Conservation (phyloP, 2,329 filamentous ascomycete genomes). For the Zymoseptoria tritici region DNA sequence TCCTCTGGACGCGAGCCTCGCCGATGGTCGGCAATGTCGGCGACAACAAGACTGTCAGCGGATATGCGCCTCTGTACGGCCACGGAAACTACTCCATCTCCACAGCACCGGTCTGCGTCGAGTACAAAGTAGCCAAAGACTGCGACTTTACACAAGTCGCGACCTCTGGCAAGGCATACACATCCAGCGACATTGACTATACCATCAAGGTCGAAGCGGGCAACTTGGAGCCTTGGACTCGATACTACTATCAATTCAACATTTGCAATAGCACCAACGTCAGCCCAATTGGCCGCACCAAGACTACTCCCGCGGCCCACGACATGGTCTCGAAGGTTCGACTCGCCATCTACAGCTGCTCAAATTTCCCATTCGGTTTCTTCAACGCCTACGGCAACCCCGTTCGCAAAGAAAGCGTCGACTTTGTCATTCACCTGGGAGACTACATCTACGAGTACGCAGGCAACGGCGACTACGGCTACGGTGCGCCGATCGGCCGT, state of each 20-base stretch:
- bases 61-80: constrained; percentile 48
- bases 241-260: constrained; percentile 64
- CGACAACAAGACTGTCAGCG: constrained; percentile 46
- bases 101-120: constrained; percentile 58
- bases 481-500: constrained; percentile 46
- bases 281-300: constrained; percentile 60
- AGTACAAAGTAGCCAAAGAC: constrained; percentile 53
- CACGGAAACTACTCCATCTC: constrained; percentile 49
- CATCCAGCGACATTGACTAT: constrained; percentile 67
- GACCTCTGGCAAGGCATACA: constrained; percentile 55
- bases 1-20: constrained; percentile 36
- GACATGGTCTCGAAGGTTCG: constrained; percentile 52
- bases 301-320: constrained; percentile 55
- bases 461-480: constrained; percentile 34
- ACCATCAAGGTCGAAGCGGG: constrained; percentile 66
- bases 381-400: constrained; percentile 34
- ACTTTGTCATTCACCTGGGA: constrained; percentile 41
- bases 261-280: constrained; percentile 57
- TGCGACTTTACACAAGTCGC: constrained; percentile 43
- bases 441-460: constrained; percentile 60
- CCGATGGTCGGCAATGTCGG: constrained; percentile 36
- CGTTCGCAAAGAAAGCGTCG: constrained; percentile 38
- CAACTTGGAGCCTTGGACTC: constrained; percentile 54
- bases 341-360: constrained; percentile 64
- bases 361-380: constrained; percentile 48